Evolutionary conservation across 2,329 filamentous ascomycete species (phyloP).

Genomic region (Neurospora crassa): DNA sequence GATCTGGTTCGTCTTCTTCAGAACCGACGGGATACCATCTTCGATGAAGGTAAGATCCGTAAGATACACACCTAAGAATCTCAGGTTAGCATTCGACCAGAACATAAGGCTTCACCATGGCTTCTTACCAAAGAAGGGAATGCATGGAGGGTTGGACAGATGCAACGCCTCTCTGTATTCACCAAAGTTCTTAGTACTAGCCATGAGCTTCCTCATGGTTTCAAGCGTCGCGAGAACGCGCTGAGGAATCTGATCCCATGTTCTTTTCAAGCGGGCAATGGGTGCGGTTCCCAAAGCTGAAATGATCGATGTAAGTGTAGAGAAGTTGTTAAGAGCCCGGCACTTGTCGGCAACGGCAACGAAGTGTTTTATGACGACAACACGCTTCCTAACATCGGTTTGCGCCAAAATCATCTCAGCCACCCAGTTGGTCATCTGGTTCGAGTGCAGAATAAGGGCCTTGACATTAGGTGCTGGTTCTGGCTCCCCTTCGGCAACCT

Average conservation of each 20-base stretch:
- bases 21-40: constrained; percentile 90
- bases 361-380: constrained; percentile 97
- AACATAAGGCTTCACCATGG: background rate
- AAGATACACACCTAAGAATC: constrained; percentile 69
- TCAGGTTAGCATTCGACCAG: background rate
- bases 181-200: constrained; percentile 94
- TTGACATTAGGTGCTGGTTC: constrained; percentile 93
- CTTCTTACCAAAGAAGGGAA: constrained; percentile 84
- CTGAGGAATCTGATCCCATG: constrained; percentile 87
- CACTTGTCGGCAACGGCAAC: constrained; percentile 98
- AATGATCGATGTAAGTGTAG: constrained; percentile 93
- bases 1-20: constrained; percentile 93
- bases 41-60: constrained; percentile 98
- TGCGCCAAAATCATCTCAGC: constrained; percentile 98
- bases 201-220: constrained; percentile 89
- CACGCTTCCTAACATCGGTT: constrained; percentile 87
- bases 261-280: constrained; percentile 85
- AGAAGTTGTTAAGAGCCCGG: constrained; percentile 88
- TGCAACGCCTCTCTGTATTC: constrained; percentile 92
- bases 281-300: constrained; percentile 90
- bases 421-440: constrained; percentile 98
- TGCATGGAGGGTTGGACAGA: constrained; percentile 89
- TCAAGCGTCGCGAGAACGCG: constrained; percentile 74
- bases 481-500: constrained; percentile 67
- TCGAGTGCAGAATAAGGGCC: constrained; percentile 91